Percentiles rank a stretch among this genome's conserved stretches.
Conservation (phyloP, 148 eudicot genomes). For the Arctostaphylos glauca region DNA sequence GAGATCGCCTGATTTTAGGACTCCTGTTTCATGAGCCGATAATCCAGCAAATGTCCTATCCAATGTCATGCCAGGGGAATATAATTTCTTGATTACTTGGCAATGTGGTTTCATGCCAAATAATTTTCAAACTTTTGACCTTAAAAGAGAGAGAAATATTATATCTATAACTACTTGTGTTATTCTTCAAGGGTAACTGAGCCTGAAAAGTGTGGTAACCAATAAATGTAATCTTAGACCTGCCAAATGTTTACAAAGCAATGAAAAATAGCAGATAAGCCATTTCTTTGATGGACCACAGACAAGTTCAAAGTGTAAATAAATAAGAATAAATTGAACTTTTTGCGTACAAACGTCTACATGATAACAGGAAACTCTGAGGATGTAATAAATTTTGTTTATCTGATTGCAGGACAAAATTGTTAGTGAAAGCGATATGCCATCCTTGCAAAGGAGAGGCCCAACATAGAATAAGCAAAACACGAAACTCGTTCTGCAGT, state of each 20-base stretch:
- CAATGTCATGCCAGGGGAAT: background rate
- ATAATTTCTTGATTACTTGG: too few relatives aligned
- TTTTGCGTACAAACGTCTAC: too few relatives aligned
- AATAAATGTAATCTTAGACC: background rate
- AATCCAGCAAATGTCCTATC: background rate
- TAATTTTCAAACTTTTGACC: too few relatives aligned
- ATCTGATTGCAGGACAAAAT: background rate
- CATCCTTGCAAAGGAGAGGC: background rate
- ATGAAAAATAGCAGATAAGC: background rate
- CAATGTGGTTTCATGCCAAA: too few relatives aligned
- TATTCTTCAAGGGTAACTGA: background rate
- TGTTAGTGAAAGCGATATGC: background rate
- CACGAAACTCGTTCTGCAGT: background rate
- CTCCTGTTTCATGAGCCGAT: background rate
- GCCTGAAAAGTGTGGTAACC: background rate
- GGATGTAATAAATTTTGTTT: background rate
- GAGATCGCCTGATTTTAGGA: constrained; percentile 1
- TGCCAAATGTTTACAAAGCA: background rate
- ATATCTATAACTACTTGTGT: background rate
- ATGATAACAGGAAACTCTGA: background rate
- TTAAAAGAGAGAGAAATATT: too few relatives aligned
- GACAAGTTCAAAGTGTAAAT: background rate
- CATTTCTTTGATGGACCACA: background rate
- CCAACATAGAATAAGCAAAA: background rate
- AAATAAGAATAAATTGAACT: too few relatives aligned